Conservation (phyloP, 1,139 yeast genomes). For the Pichia sp. region DNA sequence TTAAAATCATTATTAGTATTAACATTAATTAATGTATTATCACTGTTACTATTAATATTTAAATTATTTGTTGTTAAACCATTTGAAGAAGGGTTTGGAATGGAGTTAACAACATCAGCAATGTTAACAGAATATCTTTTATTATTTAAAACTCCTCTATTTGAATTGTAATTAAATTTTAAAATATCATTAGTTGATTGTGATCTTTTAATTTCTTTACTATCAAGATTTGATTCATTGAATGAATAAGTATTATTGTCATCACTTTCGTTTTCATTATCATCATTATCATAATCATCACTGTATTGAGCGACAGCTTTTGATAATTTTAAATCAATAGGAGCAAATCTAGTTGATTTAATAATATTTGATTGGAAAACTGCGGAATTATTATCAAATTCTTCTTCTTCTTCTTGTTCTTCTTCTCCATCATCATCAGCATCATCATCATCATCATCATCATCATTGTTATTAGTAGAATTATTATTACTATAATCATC, state of each 20-base stretch:
- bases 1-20: neutral
- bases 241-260: neutral
- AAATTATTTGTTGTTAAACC: too few relatives aligned
- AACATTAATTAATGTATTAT: too few relatives aligned
- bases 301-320: constrained; percentile 54
- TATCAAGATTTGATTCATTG: neutral
- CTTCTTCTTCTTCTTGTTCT: too few relatives aligned
- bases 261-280: constrained; percentile 1
- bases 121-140: constrained; percentile 14
- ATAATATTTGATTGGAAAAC: neutral
- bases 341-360: neutral
- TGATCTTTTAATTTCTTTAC: constrained; percentile 3
- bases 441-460: neutral
- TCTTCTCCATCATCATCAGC: neutral
- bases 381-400: neutral
- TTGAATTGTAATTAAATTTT: constrained; percentile 11
- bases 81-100: neutral
- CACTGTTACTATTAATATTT: too few relatives aligned
- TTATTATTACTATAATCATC: too few relatives aligned
- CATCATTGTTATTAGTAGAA: constrained; percentile 1
- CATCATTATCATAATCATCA: constrained; percentile 42
- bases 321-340: constrained; percentile 39
- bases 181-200: constrained; percentile 13
- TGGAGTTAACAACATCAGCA: constrained; percentile 10
- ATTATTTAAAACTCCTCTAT: constrained; percentile 6